These are phyloP conservation scores for Trichaptum fuscoviolaceum DNA, from an alignment of 768 basidiomycete genomes.

Conservation along the genomic window DNA sequence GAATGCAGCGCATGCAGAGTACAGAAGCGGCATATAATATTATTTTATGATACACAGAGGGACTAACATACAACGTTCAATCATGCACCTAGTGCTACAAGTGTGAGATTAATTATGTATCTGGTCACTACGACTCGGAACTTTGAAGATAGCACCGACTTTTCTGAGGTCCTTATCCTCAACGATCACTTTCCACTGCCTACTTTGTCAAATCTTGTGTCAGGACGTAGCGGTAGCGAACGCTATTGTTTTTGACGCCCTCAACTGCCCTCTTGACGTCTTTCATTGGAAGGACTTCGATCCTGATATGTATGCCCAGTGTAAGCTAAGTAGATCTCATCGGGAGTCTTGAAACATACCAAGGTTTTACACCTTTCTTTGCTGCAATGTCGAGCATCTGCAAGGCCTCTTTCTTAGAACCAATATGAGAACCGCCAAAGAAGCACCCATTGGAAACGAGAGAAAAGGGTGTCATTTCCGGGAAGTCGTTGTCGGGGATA, in stretches of 20 bases:
- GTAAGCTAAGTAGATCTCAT: background rate
- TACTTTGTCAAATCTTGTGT: conserved; percentile 8
- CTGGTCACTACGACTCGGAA: no score
- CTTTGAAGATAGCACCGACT: no score
- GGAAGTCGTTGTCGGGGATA: conserved; percentile 44
- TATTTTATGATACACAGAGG: no score
- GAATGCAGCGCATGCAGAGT: no score
- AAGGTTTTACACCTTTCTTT: conserved; percentile 46
- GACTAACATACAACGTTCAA: no score
- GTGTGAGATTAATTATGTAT: no score
- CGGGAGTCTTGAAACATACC: conserved; percentile 27
- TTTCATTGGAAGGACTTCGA: conserved; percentile 39
- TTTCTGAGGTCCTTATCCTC: no score
- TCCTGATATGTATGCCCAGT: conserved; percentile 11
- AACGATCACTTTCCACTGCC: no score
- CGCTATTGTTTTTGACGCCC: conserved; percentile 40
- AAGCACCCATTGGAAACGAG: conserved; percentile 22
- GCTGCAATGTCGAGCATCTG: conserved; percentile 58
- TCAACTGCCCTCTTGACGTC: conserved; percentile 44
- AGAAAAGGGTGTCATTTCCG: conserved; percentile 32
- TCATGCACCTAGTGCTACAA: no score
- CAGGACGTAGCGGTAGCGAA: conserved; percentile 52
- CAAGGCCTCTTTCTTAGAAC: conserved; percentile 49
- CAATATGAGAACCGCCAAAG: conserved; percentile 35
- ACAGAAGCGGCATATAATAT: no score